Base-by-base conservation (phyloP, 805 yeast species). In the Teunomyces barrocoloradensis region DNA sequence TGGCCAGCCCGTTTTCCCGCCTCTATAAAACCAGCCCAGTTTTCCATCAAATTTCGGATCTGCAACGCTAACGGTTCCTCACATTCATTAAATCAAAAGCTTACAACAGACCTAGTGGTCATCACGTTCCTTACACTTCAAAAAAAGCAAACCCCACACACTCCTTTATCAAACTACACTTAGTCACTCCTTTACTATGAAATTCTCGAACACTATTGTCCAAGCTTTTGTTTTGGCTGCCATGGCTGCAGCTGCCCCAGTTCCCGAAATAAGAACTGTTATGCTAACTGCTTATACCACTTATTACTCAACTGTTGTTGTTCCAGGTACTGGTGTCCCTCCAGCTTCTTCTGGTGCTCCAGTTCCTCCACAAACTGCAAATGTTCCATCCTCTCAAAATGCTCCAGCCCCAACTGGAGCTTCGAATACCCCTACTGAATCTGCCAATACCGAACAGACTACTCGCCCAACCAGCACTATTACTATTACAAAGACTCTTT, bases 231-330 rank as follows among this genome's bases (percentile, higher is more conserved):
- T 58, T 25, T 43, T 45, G 28, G 44, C 51, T 30, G 38, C 30
- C 28, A 18, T 50, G 27, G 59, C 51, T 20, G 37, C 45, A 35
- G 62, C 63, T 37, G 53, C 53, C 28, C 65, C 69, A 12, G 67
- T 57, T 39, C 71, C 71, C 15, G 66, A 52, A 29, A 41, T 62
- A 30, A 54, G 59, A 9, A 53, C 60, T 17, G 64, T 61, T 21
- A 52, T 45, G 23, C 59, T 61, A 6, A 66, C 69, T 32, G 43
- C 55, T 25, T 56, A 50, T 40, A 58, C 61, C 42, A 58, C 64
- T 20, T 50, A 52, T 35, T 42, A 28, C 18, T 33, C 48, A 29
- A 43, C 51, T 29, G 64, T 62, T 11, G 18, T 54, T 21, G 54
- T 49, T 5, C 53, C 47, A 17, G 44, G 44, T 9, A 23, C 51